Evolutionary conservation across 2,329 filamentous ascomycete species (phyloP), one percentile per base, ranked within the genome.

Genomic region (Tricladium varicosporioides): DNA sequence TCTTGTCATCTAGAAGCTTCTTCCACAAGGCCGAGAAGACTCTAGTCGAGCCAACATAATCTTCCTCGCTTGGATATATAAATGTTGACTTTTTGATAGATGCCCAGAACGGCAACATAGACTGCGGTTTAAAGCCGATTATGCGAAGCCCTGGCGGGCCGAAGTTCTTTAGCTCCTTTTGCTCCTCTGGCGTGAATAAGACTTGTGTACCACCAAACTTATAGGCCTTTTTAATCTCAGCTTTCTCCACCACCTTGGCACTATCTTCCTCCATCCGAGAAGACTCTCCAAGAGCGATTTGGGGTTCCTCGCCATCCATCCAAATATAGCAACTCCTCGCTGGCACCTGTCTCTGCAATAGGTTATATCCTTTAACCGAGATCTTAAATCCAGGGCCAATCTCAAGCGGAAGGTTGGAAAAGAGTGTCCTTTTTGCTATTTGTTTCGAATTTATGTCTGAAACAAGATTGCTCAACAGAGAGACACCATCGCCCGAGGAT

Each of bases 171-270:
- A 99, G 79, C 16, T 81, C 76, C 57, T 87, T 87, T 59, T 93
- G 85, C 71, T 99, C 93, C 33, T 97, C 92, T 0, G 86, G 82
- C 0, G 86, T 86, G 71, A 99, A 99, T 49, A 88, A 82, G 48
- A 99, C 84, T 48, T 91, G 91, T 63, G 96, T 91, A 42, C 91
- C 92, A 11, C 93, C 94, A 69, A 97, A 97, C 67, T 94, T 97
- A 78, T 94, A 99, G 0, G 93, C 94, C 72, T 94, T 97, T 58
- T 88, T 88, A 16, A 95, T 83, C 67, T 97, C 92, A 2, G 75
- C 76, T 65, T 92, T 92, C 61, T 95, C 87, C 0, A 97, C 85
- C 0, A 85, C 84, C 40, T 86, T 81, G 1, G 87, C 83, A 15
- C 86, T 92, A 64, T 95, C 91, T 59, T 91, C 89, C 3, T 91